Evolutionary conservation across 257 asterid genomes (phyloP).

Genomic region (Paulownia fortunei): DNA sequence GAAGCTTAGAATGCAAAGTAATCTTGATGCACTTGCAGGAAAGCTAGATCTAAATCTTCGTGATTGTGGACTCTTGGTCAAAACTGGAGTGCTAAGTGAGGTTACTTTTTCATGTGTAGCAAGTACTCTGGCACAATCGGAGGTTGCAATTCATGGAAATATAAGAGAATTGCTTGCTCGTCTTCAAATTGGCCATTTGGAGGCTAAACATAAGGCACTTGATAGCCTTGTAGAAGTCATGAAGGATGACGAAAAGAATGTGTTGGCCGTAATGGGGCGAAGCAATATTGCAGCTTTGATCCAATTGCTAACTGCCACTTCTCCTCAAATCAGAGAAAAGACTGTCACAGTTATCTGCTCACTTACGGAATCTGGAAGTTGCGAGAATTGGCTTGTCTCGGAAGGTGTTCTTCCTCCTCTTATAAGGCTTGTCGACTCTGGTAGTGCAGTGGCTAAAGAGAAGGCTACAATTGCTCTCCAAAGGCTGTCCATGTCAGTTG

Average conservation of each 20-base stretch:
- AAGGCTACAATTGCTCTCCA: slow-evolving; percentile 83
- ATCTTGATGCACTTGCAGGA: slow-evolving; percentile 71
- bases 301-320: slow-evolving; percentile 80
- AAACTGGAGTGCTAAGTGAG: slow-evolving; percentile 92
- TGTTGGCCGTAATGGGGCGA: slow-evolving; percentile 72
- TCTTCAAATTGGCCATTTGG: slow-evolving; percentile 92
- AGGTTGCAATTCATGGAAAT: slow-evolving; percentile 45
- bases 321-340: slow-evolving; percentile 82
- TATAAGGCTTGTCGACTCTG: slow-evolving; percentile 86
- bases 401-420: slow-evolving; percentile 89
- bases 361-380: slow-evolving; percentile 79
- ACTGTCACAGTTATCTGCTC: slow-evolving; percentile 72
- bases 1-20: slow-evolving; percentile 92
- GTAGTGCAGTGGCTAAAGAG: slow-evolving; percentile 75
- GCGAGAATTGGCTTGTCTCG: slow-evolving; percentile 83
- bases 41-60: slow-evolving; percentile 80
- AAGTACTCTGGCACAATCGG: slow-evolving; percentile 55
- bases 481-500: slow-evolving; percentile 71
- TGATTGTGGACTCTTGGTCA: slow-evolving; percentile 86
- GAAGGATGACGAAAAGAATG: slow-evolving; percentile 81
- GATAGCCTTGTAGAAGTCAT: slow-evolving; percentile 72
- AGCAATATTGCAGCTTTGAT: slow-evolving; percentile 79
- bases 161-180: slow-evolving; percentile 87
- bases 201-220: slow-evolving; percentile 82
- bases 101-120: slow-evolving; percentile 56